Evolutionary conservation across 495 filamentous ascomycete genomes (phyloP), one percentile per base, ranked within the genome.

Genomic region (Lasiosphaeria miniovina): DNA sequence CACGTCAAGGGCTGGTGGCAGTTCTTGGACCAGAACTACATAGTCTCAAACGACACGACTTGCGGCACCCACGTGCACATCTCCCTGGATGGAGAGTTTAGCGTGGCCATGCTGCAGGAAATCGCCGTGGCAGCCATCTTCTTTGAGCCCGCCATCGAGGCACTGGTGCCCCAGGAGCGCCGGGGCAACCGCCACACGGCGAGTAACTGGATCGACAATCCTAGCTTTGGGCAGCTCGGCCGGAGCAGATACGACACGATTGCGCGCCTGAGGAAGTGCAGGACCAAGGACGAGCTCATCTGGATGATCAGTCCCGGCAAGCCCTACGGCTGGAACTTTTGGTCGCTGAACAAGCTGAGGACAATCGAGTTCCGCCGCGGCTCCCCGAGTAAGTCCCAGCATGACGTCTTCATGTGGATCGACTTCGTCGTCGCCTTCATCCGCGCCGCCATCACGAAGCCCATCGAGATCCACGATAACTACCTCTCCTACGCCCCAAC

Each of bases 131-230:
- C 49, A 10, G 49, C 32, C 9, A 51, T 51, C 32, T 35, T 31
- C 49, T 51, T 51, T 14, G 49, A 51, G 17, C 49, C 49, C 17
- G 49, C 49, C n/a, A 35, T 51, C 24, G 49, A 51, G 12, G 49
- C 49, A 10, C 15, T 51, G 15, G 15, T 51, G 5, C 49, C 49
- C 7, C 11, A 24, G 32, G 17, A 11, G 6, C 49, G 49, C 9
- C 49, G 49, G 15, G 49, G 49, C 6, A 51, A 51, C 49, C 24
- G 32, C 24, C 32, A 32, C 32, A 35, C 49, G 9, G 11, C 11
- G 24, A 51, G 49, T 24, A 51, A 51, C 32, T 51, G 49, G 49
- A 51, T 51, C 49, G 49, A 51, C 6, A 51, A 51, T 24, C 17
- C 17, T 2, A 12, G 11, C 4, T 17, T 51, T 10, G 49, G 49